These are phyloP conservation scores for Buxus sempervirens DNA, from an alignment of 164 flowering plant genomes.

Conservation along the genomic window DNA sequence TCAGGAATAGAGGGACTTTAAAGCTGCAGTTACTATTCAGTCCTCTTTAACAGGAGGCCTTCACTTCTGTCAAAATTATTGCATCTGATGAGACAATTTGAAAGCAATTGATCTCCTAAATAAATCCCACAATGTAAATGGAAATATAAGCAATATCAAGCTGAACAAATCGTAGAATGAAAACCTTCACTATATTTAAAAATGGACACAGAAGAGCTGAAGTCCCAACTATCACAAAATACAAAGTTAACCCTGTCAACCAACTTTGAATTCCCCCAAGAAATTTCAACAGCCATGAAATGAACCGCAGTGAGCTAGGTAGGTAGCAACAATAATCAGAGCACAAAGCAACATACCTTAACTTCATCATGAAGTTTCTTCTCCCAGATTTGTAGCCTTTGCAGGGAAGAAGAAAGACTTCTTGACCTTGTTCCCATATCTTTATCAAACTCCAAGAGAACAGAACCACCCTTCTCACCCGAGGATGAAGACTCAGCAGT, in stretches of 20 bases:
- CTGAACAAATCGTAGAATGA: no score
- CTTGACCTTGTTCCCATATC: slow-evolving; percentile 37
- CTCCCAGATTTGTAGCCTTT: slow-evolving; percentile 88
- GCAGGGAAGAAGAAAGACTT: slow-evolving; percentile 78
- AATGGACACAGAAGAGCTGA: background rate
- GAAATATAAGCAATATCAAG: no score
- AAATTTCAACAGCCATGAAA: background rate
- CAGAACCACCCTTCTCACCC: slow-evolving; percentile 28
- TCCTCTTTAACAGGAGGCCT: no score
- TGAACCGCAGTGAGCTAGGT: background rate
- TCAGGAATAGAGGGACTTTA: no score
- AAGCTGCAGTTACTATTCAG: no score
- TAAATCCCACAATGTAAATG: no score
- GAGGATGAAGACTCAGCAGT: slow-evolving; percentile 39
- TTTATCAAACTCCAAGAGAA: slow-evolving; percentile 39
- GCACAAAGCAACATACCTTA: slow-evolving; percentile 50
- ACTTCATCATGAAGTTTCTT: slow-evolving; percentile 92
- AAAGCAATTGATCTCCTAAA: no score
- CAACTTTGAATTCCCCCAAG: background rate
- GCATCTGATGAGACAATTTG: no score
- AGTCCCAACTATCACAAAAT: background rate
- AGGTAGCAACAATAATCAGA: background rate
- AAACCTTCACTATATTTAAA: no score
- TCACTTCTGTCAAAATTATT: no score
- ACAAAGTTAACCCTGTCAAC: background rate